Evolutionary conservation across 768 basidiomycete genomes (phyloP).

Genomic region (Antrodiella citrinella): DNA sequence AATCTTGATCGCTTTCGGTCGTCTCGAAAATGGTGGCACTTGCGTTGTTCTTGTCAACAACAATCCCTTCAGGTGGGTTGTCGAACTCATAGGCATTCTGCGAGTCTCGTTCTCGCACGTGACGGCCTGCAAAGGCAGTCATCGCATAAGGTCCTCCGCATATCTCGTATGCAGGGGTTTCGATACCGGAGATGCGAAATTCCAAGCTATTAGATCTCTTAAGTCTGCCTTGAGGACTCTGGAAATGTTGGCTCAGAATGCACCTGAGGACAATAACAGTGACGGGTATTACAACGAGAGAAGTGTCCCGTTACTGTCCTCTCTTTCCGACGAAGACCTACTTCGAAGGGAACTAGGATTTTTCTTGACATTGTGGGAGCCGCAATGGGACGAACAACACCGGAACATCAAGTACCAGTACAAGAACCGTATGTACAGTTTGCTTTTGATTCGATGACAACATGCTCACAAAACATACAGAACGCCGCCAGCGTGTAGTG

Average conservation of each 20-base stretch:
- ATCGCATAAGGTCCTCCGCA: slow-evolving; percentile 4
- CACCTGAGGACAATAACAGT: neutral
- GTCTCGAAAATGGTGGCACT: slow-evolving; percentile 3
- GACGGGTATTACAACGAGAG: too few species aligned
- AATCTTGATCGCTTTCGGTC: slow-evolving; percentile 4
- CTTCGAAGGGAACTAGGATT: slow-evolving; percentile 5
- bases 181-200: slow-evolving; percentile 2
- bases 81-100: slow-evolving; percentile 9
- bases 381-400: slow-evolving; percentile 7
- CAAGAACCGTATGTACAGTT: too few species aligned
- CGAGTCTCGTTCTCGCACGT: slow-evolving; percentile 4
- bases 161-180: slow-evolving; percentile 11
- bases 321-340: neutral
- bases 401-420: neutral
- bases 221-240: neutral
- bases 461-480: too few species aligned
- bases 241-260: neutral
- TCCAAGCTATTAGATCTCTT: neutral
- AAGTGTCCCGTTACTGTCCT: neutral
- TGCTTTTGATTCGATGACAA: too few species aligned
- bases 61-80: slow-evolving; percentile 8
- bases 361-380: slow-evolving; percentile 8
- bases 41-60: slow-evolving; percentile 5
- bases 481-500: too few species aligned
- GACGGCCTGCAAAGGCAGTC: neutral